Base-by-base conservation (phyloP, 441 rosid species). In the Theobroma grandiflorum region DNA sequence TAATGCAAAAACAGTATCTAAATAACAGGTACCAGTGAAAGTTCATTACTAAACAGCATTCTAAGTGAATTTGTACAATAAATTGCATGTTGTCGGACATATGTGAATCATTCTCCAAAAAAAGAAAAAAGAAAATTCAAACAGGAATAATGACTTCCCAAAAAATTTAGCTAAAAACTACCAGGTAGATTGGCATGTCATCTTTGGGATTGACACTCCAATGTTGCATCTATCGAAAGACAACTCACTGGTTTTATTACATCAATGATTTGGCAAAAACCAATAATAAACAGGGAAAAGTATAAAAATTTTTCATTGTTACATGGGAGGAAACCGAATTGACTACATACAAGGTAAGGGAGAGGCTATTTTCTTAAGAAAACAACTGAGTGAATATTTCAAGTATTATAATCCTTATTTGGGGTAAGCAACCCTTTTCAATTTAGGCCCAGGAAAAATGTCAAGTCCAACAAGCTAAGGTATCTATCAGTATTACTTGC, bases 151-250 rank as follows among this genome's bases (percentile, higher is more conserved):
- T 52, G 22, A 47, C 45, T 31, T 70, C 9, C 26, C 59, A 14
- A 70, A 9, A 47, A 69, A 26, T 69, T 69, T 47, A 26, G 57
- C 74, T 15, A 11, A 31, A 42, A 22, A 11, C 16, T 42, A 68
- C n/a, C n/a, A 11, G 11, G 53, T 68, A 63, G 42, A 35, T 35
- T 35, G 42, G 53, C 53, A 68, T 68, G 72, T 26, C 72, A 68
- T 43, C 53, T 43, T 68, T 68, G 72, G 26, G 11, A 68, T 49
- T 12, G 53, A 43, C 72, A 43, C n/a, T 66, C 72, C 53, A 43
- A 68, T 43, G 53, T 22, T 69, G 20, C 53, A 69, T 47, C n/a
- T 47, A 47, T 69, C 12, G 74, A 69, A 69, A 47, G 7, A 22
- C 11, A 43, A 43, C 31, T 22, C 4, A 68, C 3, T 43, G 37